A percentile compares a stretch with the other conserved stretches of the same genome.
phyloP scores from a whole-genome alignment of 352 stramenopile species.

The Pythium pyrilobum region DNA sequence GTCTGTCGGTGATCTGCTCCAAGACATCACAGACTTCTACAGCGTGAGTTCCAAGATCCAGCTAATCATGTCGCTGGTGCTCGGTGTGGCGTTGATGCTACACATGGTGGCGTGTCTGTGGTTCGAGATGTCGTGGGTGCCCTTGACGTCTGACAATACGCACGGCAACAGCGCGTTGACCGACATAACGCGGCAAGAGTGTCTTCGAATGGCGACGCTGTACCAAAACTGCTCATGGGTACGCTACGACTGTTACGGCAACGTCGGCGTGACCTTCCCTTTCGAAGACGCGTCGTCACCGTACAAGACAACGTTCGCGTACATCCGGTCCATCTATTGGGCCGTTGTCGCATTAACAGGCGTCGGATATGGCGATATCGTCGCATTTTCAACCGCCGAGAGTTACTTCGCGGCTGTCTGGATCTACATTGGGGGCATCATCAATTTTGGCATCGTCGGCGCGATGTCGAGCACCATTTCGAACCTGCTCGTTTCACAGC shows the following conservation, averaged over 20 bases:
- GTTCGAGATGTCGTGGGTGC: slow-evolving; percentile 63
- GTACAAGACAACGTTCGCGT: slow-evolving; percentile 55
- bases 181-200: slow-evolving; percentile 26
- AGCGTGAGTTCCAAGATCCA: slow-evolving; percentile 58
- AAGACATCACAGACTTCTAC: slow-evolving; percentile 52
- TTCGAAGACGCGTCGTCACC: slow-evolving; percentile 28
- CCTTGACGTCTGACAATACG: slow-evolving; percentile 13
- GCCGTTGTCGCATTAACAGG: slow-evolving; percentile 61
- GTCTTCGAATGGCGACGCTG: slow-evolving; percentile 40
- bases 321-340: slow-evolving; percentile 73
- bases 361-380: slow-evolving; percentile 74
- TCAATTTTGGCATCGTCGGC: slow-evolving; percentile 76
- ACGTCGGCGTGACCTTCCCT: slow-evolving; percentile 47
- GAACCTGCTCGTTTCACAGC: slow-evolving; percentile 53
- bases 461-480: slow-evolving; percentile 80
- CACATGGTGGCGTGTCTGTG: slow-evolving; percentile 63
- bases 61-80: slow-evolving; percentile 36
- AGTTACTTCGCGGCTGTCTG: slow-evolving; percentile 67
- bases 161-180: slow-evolving; percentile 7
- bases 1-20: slow-evolving; percentile 29
- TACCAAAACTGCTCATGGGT: slow-evolving; percentile 74
- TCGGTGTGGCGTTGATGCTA: slow-evolving; percentile 47
- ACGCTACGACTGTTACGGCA: slow-evolving; percentile 60
- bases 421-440: slow-evolving; percentile 68
- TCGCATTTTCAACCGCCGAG: slow-evolving; percentile 64